phyloP scores from a whole-genome alignment of 495 filamentous ascomycete genomes.

The Hyaloscypha hepaticicola region DNA sequence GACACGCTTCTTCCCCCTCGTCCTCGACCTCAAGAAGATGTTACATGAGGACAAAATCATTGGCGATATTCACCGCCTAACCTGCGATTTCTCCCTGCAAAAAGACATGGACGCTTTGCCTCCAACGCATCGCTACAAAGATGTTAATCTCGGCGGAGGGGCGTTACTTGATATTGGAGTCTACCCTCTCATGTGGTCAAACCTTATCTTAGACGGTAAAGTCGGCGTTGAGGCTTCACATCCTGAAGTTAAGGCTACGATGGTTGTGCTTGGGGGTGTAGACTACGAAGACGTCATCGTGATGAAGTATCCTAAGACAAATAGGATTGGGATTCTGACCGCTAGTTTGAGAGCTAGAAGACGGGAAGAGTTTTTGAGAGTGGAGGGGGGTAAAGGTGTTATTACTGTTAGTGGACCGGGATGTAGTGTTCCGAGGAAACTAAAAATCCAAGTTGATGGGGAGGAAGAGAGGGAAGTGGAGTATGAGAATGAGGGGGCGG shows the following conservation, averaged over 20 bases:
- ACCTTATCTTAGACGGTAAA: constrained; percentile 60
- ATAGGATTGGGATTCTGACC: background rate
- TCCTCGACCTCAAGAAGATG: constrained; percentile 53
- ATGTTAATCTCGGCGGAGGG: constrained; percentile 69
- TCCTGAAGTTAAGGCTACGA: background rate
- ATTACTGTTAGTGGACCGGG: background rate
- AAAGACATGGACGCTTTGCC: constrained; percentile 21
- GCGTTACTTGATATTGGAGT: constrained; percentile 70
- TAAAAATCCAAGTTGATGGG: background rate
- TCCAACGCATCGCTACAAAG: constrained; percentile 34
- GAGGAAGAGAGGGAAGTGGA: background rate
- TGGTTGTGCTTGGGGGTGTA: background rate
- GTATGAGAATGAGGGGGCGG: constrained; percentile 50
- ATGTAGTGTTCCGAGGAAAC: background rate
- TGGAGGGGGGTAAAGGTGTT: constrained; percentile 1
- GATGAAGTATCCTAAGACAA: background rate
- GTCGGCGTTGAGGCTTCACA: constrained; percentile 14
- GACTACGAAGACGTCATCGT: background rate
- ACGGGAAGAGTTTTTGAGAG: background rate
- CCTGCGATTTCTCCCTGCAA: constrained; percentile 51
- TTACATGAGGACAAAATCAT: constrained; percentile 56
- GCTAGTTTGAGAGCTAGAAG: background rate
- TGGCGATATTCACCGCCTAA: constrained; percentile 61
- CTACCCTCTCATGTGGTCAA: constrained; percentile 72
- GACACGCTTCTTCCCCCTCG: constrained; percentile 73